Base-by-base conservation (phyloP, 305 asterid species). In the Fraxinus xanthoxyloides region DNA sequence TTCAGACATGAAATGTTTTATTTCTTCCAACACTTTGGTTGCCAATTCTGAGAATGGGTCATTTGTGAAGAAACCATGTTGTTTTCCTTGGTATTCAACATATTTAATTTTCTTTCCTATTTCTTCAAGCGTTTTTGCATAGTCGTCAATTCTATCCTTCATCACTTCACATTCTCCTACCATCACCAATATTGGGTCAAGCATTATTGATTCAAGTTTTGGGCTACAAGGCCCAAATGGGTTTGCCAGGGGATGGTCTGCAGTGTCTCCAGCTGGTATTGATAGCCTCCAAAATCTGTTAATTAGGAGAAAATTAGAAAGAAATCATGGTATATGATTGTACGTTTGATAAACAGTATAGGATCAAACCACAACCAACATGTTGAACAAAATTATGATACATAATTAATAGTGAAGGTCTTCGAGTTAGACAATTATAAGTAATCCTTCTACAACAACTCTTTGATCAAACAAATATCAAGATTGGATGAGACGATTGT, bases 261-360 rank as follows among this genome's bases (percentile, higher is more conserved):
- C 56, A 7, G 87, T 86, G 26, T 67, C 77, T 59, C 94, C 97
- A 10, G 1, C 65, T 5, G 97, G 95, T 48, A 92, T 3, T 24
- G 93, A 80, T 10, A 92, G 40, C 83, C 97, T 90, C 97, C 97
- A 92, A 82, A 92, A 90, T 59, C 97, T 92, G 78, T 81, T 31
- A 31, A 2, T 72, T 72, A 10, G 13, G 46, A 70, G 76, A 69
- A 30, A 30, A 69, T 69, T 13, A 59, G 31, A 59, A 59, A 59
- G 31, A 59, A 59, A 6, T 7, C 26, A 56, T 6, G 65, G 61
- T 51, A 51, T n/a, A 51, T 51, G 4, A 51, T 51, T 51, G 61
- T 51, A 48, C 21, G 61, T 51, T 51, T 51, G 59, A 4, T 15
- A 48, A n/a, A 51, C 21, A 17, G 21, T 15, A 51, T 51, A 51